Conservation (phyloP, 2,329 filamentous ascomycete species). For the Beauveria sp. region DNA sequence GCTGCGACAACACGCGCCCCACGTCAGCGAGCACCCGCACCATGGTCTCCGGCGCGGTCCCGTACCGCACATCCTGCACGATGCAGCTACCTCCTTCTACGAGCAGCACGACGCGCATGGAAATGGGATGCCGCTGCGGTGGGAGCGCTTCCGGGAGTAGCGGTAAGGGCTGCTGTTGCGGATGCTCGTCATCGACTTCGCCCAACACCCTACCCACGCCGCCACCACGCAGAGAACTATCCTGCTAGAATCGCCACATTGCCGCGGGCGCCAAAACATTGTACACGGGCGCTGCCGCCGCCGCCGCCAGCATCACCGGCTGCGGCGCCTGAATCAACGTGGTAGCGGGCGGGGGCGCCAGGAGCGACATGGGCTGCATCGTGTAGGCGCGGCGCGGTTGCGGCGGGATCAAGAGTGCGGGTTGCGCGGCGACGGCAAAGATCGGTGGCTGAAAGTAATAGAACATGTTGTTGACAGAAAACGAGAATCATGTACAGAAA, state of each 20-base stretch:
- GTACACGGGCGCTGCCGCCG: background rate
- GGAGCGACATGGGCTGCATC: background rate
- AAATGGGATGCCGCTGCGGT: background rate
- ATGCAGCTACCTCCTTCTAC: background rate
- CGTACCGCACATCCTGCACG: slow-evolving; percentile 5
- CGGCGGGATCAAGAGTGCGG: background rate
- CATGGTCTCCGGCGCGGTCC: background rate
- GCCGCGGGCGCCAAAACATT: background rate
- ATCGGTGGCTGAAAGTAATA: slow-evolving; percentile 21
- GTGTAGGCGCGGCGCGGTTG: slow-evolving; percentile 2
- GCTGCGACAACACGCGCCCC: background rate
- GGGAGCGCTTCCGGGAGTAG: background rate
- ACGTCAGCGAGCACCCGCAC: background rate
- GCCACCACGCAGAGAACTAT: background rate
- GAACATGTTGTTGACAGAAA: slow-evolving; percentile 15
- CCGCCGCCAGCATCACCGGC: background rate
- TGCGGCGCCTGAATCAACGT: background rate
- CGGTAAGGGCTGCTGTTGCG: background rate
- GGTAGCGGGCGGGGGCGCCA: slow-evolving; percentile 14
- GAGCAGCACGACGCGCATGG: slow-evolving; percentile 1
- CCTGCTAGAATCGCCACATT: background rate
- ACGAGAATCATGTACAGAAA: too few relatives aligned
- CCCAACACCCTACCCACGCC: background rate
- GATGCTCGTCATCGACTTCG: background rate
- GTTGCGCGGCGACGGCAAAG: slow-evolving; percentile 15